Percentiles rank a stretch among this genome's conserved stretches.
Evolutionary conservation across 2,329 filamentous ascomycete species (phyloP).

Genomic region (Graphilbum ipis-grandicollis): DNA sequence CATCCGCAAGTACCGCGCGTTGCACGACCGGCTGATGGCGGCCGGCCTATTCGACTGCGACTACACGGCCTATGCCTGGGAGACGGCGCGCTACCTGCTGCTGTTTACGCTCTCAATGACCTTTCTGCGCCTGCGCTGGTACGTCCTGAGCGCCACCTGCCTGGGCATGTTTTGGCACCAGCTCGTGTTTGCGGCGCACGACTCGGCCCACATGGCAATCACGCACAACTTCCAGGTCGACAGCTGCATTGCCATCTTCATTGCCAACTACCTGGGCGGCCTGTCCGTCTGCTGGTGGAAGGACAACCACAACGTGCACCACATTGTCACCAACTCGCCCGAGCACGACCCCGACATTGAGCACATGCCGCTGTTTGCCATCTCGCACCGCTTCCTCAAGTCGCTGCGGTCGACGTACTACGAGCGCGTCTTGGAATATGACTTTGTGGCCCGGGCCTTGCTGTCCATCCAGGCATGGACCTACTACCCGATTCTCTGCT

Average conservation of each 20-base stretch:
- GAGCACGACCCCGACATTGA: slow-evolving; percentile 95
- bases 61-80: slow-evolving; percentile 62
- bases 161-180: slow-evolving; percentile 88
- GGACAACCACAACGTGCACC: slow-evolving; percentile 86
- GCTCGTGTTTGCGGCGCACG: slow-evolving; percentile 82
- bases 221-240: slow-evolving; percentile 79
- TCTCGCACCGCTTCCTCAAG: slow-evolving; percentile 64
- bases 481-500: slow-evolving; percentile 65
- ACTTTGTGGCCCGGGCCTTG: slow-evolving; percentile 51
- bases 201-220: slow-evolving; percentile 94
- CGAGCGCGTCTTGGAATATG: slow-evolving; percentile 62
- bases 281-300: slow-evolving; percentile 97
- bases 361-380: slow-evolving; percentile 76
- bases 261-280: slow-evolving; percentile 79
- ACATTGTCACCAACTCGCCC: slow-evolving; percentile 86
- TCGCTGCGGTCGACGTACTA: slow-evolving; percentile 69
- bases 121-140: slow-evolving; percentile 48
- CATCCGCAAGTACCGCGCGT: slow-evolving; percentile 60
- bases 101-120: slow-evolving; percentile 46
- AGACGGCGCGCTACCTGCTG: slow-evolving; percentile 52
- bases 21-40: slow-evolving; percentile 53
- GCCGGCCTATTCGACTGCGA: slow-evolving; percentile 74
- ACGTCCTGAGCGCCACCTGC: slow-evolving; percentile 50
- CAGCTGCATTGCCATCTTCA: slow-evolving; percentile 71
- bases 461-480: slow-evolving; percentile 62